Conservation (phyloP, 768 basidiomycete genomes). For the Podaxis sp. region DNA sequence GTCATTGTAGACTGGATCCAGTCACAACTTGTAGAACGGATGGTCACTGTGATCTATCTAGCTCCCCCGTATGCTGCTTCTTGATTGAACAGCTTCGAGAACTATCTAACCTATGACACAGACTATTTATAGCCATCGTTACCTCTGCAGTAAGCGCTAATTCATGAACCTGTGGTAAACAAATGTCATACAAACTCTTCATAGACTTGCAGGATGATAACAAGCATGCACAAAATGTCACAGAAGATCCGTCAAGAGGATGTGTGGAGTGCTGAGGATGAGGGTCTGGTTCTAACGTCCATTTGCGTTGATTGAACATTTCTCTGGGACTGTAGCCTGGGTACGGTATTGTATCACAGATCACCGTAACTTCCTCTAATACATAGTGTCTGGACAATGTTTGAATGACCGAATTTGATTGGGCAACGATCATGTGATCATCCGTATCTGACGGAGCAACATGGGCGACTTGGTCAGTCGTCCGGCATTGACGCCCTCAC, state of each 20-base stretch:
- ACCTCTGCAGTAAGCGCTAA: constrained; percentile 16
- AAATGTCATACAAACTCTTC: too few species aligned
- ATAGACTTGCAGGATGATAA: constrained; percentile 16
- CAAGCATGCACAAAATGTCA: constrained; percentile 12
- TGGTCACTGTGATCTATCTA: not conserved
- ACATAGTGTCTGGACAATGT: too few species aligned
- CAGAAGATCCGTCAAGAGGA: not conserved
- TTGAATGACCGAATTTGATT: too few species aligned
- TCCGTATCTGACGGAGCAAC: not conserved
- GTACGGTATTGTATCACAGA: too few species aligned
- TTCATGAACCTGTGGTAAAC: not conserved
- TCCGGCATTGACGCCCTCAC: not conserved
- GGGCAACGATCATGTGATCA: not conserved
- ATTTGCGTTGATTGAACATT: not conserved
- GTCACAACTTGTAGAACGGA: not conserved
- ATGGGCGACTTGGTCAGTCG: too few species aligned
- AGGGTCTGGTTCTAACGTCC: not conserved
- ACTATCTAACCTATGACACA: not conserved
- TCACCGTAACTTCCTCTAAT: too few species aligned
- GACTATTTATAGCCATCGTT: constrained; percentile 4
- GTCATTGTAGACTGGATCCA: not conserved
- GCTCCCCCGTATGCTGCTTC: constrained; percentile 15
- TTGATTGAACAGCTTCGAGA: not conserved
- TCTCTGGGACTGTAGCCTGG: too few species aligned
- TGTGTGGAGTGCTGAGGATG: not conserved